A percentile compares a stretch with the other conserved stretches of the same genome.
Evolutionary conservation across 2,329 filamentous ascomycete species (phyloP).

Genomic region (Phialophora chinensis): DNA sequence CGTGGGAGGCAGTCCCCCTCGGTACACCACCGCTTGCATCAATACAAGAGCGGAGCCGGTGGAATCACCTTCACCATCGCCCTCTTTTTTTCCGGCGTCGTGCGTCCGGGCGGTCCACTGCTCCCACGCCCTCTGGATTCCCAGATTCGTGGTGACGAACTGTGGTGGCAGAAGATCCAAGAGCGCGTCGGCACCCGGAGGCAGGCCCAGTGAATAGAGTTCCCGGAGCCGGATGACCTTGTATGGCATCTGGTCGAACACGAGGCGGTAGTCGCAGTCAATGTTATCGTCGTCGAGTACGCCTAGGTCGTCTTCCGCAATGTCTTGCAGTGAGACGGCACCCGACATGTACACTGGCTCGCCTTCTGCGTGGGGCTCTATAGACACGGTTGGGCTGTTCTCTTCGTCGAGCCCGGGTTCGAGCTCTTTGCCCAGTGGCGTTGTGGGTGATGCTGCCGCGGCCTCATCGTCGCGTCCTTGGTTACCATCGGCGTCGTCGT

Average conservation of each 20-base stretch:
- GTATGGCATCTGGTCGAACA: conserved; percentile 20
- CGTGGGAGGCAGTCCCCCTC: neutral
- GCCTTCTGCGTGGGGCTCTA: neutral
- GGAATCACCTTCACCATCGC: neutral
- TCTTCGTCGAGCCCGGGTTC: neutral
- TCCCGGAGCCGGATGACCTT: conserved; percentile 16
- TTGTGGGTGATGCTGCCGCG: neutral
- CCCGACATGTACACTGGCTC: conserved; percentile 5
- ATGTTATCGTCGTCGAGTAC: conserved; percentile 4
- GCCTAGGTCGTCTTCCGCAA: neutral
- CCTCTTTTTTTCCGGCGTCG: neutral
- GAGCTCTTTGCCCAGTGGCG: neutral
- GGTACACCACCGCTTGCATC: too few species aligned
- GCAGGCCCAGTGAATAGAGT: conserved; percentile 4
- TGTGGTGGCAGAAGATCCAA: neutral
- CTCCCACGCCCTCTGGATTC: conserved; percentile 8
- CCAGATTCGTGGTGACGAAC: conserved; percentile 22
- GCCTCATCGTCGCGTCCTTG: neutral
- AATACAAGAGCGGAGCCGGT: neutral
- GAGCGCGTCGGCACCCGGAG: conserved; percentile 1
- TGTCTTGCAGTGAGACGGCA: neutral
- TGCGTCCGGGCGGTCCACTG: neutral
- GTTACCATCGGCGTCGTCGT: neutral
- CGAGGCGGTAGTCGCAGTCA: too few species aligned
- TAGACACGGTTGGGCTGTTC: neutral